Percentiles rank a stretch among this genome's conserved stretches.
Evolutionary conservation across 805 yeast genomes (phyloP).

Genomic region (Nakazawaea wyomingensis): DNA sequence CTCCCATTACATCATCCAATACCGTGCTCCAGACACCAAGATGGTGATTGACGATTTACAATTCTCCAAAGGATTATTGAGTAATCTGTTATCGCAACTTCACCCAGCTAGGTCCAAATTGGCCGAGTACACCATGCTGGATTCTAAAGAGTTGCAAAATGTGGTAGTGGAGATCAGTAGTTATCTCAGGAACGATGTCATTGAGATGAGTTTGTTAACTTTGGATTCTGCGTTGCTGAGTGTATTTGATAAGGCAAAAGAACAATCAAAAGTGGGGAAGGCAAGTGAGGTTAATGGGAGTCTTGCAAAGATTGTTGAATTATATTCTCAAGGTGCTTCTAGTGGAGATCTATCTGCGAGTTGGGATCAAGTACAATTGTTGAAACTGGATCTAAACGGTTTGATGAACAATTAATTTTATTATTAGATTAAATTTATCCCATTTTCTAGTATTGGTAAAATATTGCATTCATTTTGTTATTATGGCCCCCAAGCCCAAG

Average conservation of each 20-base stretch:
- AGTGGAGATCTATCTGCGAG: not conserved
- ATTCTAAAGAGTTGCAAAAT: not conserved
- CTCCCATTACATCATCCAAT: not conserved
- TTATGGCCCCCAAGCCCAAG: too few relatives aligned
- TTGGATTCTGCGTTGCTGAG: not conserved
- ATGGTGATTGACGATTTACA: conserved; percentile 6
- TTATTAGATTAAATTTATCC: too few relatives aligned
- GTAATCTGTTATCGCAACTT: conserved; percentile 3
- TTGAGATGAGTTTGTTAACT: conserved; percentile 9
- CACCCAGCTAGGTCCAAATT: not conserved
- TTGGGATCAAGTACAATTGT: not conserved
- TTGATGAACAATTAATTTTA: too few relatives aligned
- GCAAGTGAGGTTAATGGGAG: not conserved
- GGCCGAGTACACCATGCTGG: not conserved
- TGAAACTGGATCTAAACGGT: not conserved
- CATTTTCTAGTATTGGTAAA: too few relatives aligned
- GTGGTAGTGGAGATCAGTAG: not conserved
- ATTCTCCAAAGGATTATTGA: conserved; percentile 1
- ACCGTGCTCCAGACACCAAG: not conserved
- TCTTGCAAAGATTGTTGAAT: not conserved
- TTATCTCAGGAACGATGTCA: conserved; percentile 2
- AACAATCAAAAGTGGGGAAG: not conserved
- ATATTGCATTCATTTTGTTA: too few relatives aligned
- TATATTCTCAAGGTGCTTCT: not conserved
- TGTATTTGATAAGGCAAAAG: not conserved